These are phyloP conservation scores for Ilyonectria robusta DNA, from an alignment of 2,329 filamentous ascomycete genomes.

Conservation along the genomic window DNA sequence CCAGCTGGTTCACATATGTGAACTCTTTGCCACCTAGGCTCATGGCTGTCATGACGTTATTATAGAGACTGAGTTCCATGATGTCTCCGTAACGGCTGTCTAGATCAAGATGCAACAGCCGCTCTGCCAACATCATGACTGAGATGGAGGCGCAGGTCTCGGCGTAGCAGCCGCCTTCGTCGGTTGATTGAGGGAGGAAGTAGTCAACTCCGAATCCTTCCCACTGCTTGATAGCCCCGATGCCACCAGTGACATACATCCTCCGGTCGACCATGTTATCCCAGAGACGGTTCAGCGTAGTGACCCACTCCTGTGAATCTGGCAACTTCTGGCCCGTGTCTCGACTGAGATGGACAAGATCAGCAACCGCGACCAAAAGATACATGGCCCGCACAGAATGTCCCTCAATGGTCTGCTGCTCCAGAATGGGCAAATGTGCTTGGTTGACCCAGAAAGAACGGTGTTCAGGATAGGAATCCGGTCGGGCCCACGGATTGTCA, in stretches of 20 bases:
- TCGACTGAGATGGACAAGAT: conserved; percentile 57
- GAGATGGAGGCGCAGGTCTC: conserved; percentile 74
- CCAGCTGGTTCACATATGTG: conserved; percentile 74
- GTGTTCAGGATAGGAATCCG: conserved; percentile 44
- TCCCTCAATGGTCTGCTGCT: conserved; percentile 41
- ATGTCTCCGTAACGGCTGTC: conserved; percentile 69
- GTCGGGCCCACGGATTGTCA: too few species aligned
- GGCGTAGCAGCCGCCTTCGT: conserved; percentile 74
- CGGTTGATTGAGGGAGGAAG: conserved; percentile 66
- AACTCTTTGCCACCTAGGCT: conserved; percentile 69
- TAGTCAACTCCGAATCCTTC: conserved; percentile 36
- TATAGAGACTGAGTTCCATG: conserved; percentile 74
- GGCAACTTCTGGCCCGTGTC: conserved; percentile 37
- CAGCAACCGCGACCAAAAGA: conserved; percentile 60
- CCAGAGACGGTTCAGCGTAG: conserved; percentile 66
- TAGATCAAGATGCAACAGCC: conserved; percentile 67
- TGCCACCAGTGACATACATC: conserved; percentile 75
- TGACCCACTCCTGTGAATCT: conserved; percentile 47
- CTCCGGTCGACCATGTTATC: conserved; percentile 72
- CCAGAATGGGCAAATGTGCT: conserved; percentile 67
- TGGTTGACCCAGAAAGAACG: conserved; percentile 66
- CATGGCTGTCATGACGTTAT: conserved; percentile 72
- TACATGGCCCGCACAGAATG: too few species aligned
- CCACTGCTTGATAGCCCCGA: conserved; percentile 62
- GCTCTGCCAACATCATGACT: conserved; percentile 72